Percentiles rank a stretch among this genome's conserved stretches.
Evolutionary conservation across 305 asterid species (phyloP).

Genomic region (Stenogyne calaminthoides): DNA sequence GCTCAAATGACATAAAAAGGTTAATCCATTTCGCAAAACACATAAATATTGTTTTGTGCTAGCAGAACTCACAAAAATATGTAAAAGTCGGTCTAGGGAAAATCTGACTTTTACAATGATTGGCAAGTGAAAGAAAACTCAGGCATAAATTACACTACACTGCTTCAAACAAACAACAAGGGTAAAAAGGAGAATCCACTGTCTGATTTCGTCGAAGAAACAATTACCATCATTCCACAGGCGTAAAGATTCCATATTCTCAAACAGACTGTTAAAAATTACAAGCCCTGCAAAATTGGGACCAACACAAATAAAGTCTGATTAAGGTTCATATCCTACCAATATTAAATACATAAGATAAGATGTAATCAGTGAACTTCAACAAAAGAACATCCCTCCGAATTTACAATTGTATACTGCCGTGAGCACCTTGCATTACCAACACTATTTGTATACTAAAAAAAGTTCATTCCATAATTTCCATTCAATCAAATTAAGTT

Average conservation of each 20-base stretch:
- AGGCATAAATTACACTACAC: conserved; percentile 1
- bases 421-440: neutral
- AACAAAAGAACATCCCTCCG: neutral
- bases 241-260: conserved; percentile 8
- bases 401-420: neutral
- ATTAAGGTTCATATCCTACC: conserved; percentile 4
- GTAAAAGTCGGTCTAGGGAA: neutral
- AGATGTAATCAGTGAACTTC: conserved; percentile 5
- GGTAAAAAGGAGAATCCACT: neutral
- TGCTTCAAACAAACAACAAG: conserved; percentile 18
- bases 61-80: neutral
- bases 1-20: conserved; percentile 18
- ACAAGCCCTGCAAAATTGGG: conserved; percentile 17
- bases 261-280: neutral
- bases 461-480: neutral
- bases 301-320: conserved; percentile 16
- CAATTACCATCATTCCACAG: conserved; percentile 11
- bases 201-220: conserved; percentile 5
- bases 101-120: neutral
- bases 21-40: conserved; percentile 9
- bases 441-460: neutral
- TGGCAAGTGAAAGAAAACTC: neutral
- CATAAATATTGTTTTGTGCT: conserved; percentile 4
- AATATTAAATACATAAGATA: neutral
- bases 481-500: neutral